phyloP scores from a whole-genome alignment of 495 filamentous ascomycete species.

The Penicillium paradoxum region DNA sequence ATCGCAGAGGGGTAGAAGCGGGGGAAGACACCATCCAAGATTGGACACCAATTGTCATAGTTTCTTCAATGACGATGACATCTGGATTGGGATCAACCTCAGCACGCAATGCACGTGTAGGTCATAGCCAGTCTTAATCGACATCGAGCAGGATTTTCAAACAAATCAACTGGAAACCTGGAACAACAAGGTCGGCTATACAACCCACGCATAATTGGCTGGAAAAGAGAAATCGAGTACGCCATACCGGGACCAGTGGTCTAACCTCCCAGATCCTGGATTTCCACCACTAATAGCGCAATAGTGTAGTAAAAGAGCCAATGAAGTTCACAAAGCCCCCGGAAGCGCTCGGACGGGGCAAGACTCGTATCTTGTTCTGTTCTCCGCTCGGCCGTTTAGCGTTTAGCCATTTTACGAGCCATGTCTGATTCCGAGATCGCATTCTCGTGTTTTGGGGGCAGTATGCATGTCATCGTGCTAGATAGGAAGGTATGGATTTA shows the following conservation, averaged over 20 bases:
- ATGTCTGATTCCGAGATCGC: too few relatives aligned
- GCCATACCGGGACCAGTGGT: too few relatives aligned
- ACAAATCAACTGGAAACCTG: background rate
- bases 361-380: background rate
- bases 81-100: background rate
- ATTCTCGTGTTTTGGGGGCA: too few relatives aligned
- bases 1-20: background rate
- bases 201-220: background rate
- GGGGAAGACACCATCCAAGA: background rate
- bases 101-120: background rate
- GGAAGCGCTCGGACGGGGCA: slow-evolving; percentile 3
- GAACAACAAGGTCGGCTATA: background rate
- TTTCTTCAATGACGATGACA: slow-evolving; percentile 1
- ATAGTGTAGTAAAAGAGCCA: background rate
- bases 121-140: background rate
- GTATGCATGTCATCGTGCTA: too few relatives aligned
- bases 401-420: too few relatives aligned
- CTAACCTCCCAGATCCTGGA: background rate
- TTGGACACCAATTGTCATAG: background rate
- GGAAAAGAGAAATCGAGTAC: background rate
- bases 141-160: too few relatives aligned
- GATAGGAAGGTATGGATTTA: too few relatives aligned
- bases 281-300: background rate
- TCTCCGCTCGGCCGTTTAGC: background rate
- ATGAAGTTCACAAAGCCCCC: background rate